Evolutionary conservation across 345 rosid species (phyloP), one percentile per base, ranked within the genome.

Genomic region (Corchorus olitorius): DNA sequence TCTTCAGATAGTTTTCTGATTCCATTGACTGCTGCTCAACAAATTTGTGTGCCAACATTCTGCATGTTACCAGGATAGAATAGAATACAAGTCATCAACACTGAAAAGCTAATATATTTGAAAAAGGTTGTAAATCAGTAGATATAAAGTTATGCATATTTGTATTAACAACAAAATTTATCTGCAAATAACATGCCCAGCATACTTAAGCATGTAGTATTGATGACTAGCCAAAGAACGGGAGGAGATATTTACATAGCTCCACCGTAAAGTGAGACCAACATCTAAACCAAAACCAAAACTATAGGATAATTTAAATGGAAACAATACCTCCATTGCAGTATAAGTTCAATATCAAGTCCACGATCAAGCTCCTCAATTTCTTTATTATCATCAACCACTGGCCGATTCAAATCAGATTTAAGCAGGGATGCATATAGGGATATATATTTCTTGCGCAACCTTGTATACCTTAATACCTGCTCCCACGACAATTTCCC

Each of bases 1-100:
- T 83, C 91, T 85, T 88, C 35, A 54, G 73, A 73, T 82, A 48
- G 73, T 79, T 77, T 78, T 86, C 92, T 48, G 92, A 86, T 76
- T 89, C 97, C 37, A 85, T 58, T 11, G 97, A 91, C 76, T 80
- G 82, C 82, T 92, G 82, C 82, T 92, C 87, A 78, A 96, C 97
- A 84, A 93, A 91, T 84, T 91, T 96, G 88, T 92, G 99, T 37
- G 99, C 99, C 85, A 93, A 77, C 98, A 93, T 96, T 88, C 99
- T 96, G 85, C 79, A 81, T 10, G 76, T 63, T 52, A 61, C 6
- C 60, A 67, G 49, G 15, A 71, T 37, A 49, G 53, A 20, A 71
- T 37, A 49, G 53, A 20, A 62, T 35, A 39, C 5, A 62, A 62
- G 43, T 62, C 20, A 48, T 34, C 70, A 61, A 74, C 55, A 67